Conservation (phyloP, 169 alveolate species). For the Ichthyophthirius multifiliis region DNA sequence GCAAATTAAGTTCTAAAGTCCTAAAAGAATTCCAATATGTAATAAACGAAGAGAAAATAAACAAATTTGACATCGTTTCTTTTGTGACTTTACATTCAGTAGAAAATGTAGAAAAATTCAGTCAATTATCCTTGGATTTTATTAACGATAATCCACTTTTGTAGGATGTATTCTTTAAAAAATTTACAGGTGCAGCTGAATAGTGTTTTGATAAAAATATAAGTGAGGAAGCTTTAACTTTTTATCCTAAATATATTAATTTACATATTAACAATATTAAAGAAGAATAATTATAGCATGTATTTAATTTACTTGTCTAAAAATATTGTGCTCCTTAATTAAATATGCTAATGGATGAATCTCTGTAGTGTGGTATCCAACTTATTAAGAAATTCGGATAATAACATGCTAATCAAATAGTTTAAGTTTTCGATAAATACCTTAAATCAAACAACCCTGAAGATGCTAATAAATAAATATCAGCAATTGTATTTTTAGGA, state of each 20-base stretch:
- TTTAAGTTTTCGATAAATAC: neutral
- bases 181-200: neutral
- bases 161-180: neutral
- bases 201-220: neutral
- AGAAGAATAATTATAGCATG: neutral
- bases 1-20: neutral
- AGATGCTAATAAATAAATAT: neutral
- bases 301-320: neutral
- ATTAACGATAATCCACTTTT: neutral
- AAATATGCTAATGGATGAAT: neutral
- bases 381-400: neutral
- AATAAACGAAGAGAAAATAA: neutral
- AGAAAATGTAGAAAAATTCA: constrained; percentile 9
- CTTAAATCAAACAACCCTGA: neutral
- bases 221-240: constrained; percentile 11
- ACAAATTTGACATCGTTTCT: neutral
- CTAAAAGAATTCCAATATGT: neutral
- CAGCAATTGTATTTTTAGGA: neutral
- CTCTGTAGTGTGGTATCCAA: constrained; percentile 8
- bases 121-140: neutral
- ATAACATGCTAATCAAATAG: neutral
- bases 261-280: neutral
- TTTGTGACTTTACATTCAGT: neutral
- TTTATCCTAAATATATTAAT: constrained; percentile 1
- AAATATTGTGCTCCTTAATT: neutral